Percentiles rank a stretch among this genome's conserved stretches.
Conservation (phyloP, 768 basidiomycete species). For the Mycena alexandri region DNA sequence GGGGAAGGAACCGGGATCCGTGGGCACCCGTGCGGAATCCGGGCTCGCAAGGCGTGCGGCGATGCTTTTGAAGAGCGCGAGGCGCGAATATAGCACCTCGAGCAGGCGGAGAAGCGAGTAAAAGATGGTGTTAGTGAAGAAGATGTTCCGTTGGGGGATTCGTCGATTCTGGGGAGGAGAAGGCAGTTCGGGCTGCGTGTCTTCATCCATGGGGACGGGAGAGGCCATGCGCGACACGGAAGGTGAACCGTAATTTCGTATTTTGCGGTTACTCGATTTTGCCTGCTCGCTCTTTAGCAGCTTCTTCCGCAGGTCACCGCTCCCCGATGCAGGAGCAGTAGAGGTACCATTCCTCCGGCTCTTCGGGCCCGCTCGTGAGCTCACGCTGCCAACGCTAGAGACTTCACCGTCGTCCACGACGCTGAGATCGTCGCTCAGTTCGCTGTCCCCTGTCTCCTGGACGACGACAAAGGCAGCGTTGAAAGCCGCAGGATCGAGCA, state of each 20-base stretch:
- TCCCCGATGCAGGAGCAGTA: constrained; percentile 38
- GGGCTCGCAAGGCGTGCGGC: constrained; percentile 59
- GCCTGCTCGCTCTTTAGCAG: constrained; percentile 87
- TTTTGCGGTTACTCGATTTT: constrained; percentile 73
- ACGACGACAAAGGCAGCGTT: constrained; percentile 75
- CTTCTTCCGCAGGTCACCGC: constrained; percentile 82
- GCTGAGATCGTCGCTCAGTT: constrained; percentile 66
- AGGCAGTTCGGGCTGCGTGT: constrained; percentile 35
- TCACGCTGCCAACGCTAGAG: constrained; percentile 55
- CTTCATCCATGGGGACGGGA: constrained; percentile 64
- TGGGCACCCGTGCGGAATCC: constrained; percentile 41
- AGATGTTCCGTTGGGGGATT: constrained; percentile 64
- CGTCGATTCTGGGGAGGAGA: constrained; percentile 37
- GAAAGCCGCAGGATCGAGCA: constrained; percentile 77
- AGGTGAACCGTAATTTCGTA: constrained; percentile 63
- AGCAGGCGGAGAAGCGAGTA: constrained; percentile 88
- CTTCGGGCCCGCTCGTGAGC: constrained; percentile 52
- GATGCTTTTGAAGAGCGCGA: constrained; percentile 84
- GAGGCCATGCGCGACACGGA: constrained; percentile 73
- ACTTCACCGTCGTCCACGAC: constrained; percentile 52
- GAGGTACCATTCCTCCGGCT: constrained; percentile 43
- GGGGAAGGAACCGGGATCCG: constrained; percentile 46
- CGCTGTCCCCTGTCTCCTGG: constrained; percentile 68
- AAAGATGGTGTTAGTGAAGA: constrained; percentile 92
- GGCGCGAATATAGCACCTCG: constrained; percentile 89